Conservation (phyloP, 768 basidiomycete species). For the Tulasnella sp. region DNA sequence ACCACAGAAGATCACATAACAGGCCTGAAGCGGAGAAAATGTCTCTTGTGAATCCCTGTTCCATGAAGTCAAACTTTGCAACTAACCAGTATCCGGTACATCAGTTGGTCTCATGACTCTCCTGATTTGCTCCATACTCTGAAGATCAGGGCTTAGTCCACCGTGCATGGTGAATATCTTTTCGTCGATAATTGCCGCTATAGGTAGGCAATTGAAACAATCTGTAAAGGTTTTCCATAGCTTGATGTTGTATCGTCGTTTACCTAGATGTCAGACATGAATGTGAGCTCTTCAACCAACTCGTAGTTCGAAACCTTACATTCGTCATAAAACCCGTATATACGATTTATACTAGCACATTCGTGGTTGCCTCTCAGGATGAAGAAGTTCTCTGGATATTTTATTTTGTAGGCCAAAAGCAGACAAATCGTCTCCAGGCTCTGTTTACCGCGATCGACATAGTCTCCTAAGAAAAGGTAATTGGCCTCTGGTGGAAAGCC, state of each 20-base stretch:
- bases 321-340: slow-evolving; percentile 99
- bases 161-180: slow-evolving; percentile 99
- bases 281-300: background rate
- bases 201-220: slow-evolving; percentile 98
- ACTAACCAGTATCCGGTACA: slow-evolving; percentile 90
- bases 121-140: slow-evolving; percentile 99
- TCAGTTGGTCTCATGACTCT: slow-evolving; percentile 98
- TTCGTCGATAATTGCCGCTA: slow-evolving; percentile 99
- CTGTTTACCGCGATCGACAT: slow-evolving; percentile 98
- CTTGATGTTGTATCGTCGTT: slow-evolving; percentile 99
- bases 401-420: slow-evolving; percentile 98
- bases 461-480: slow-evolving; percentile 99
- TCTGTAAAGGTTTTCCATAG: slow-evolving; percentile 99
- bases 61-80: background rate
- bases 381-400: slow-evolving; percentile 99
- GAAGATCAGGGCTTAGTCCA: slow-evolving; percentile 89
- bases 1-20: slow-evolving; percentile 94
- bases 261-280: slow-evolving; percentile 45
- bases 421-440: slow-evolving; percentile 99
- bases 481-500: slow-evolving; percentile 99
- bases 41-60: background rate
- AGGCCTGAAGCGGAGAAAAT: slow-evolving; percentile 44
- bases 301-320: slow-evolving; percentile 42
- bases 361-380: slow-evolving; percentile 98
- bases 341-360: slow-evolving; percentile 97